These are phyloP conservation scores for Neurospora sublineolata DNA, from an alignment of 495 filamentous ascomycete genomes.

Conservation along the genomic window DNA sequence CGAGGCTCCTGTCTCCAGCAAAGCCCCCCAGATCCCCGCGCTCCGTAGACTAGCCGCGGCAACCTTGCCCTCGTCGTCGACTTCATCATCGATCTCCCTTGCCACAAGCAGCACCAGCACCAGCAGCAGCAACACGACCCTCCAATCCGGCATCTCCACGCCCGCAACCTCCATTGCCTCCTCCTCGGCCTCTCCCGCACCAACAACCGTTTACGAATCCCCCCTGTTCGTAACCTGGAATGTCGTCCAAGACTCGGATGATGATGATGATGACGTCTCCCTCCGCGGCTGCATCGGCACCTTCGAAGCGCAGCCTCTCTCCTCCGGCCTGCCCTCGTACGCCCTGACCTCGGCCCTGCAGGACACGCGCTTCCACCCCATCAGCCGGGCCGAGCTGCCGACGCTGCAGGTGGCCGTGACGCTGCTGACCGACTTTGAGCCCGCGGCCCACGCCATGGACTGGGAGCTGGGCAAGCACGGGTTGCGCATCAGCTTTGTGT, in stretches of 20 bases:
- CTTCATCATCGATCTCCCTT: constrained; percentile 12
- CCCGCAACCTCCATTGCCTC: constrained; percentile 28
- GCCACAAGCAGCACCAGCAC: constrained; percentile 9
- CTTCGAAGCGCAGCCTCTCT: constrained; percentile 69
- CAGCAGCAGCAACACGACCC: constrained; percentile 6
- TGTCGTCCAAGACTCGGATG: constrained; percentile 39
- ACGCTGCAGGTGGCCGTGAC: constrained; percentile 60
- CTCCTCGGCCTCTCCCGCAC: constrained; percentile 12
- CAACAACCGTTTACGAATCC: constrained; percentile 22
- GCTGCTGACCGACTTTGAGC: constrained; percentile 65
- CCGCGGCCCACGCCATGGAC: constrained; percentile 60
- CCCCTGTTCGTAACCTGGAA: constrained; percentile 98
- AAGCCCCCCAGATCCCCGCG: constrained; percentile 5
- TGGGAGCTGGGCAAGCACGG: constrained; percentile 83
- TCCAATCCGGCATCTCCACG: constrained; percentile 15
- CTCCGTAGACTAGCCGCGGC: constrained; percentile 10
- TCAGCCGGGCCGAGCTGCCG: constrained; percentile 54
- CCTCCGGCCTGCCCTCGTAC: constrained; percentile 63
- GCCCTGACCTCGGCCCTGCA: constrained; percentile 83
- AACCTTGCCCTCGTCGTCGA: constrained; percentile 19
- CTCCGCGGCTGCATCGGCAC: constrained; percentile 95
- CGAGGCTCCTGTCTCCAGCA: background rate
- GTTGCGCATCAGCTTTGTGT: constrained; percentile 61
- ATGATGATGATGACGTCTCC: constrained; percentile 32
- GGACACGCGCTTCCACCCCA: constrained; percentile 74